Evolutionary conservation across 257 asterid species (phyloP).

Genomic region (Solanum rostratum): DNA sequence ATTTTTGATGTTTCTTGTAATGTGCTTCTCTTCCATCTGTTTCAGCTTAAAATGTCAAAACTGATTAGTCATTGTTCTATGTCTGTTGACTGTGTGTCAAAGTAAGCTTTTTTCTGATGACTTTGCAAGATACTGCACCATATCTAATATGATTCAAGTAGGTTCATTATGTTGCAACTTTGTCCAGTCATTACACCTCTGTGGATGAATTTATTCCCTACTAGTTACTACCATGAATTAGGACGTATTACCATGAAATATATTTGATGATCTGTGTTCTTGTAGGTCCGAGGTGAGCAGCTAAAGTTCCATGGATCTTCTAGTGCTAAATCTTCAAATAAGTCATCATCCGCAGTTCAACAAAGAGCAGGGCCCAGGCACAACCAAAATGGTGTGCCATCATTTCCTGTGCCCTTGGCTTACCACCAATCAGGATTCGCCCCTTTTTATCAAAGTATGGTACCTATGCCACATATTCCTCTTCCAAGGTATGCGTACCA

Average conservation of each 20-base stretch:
- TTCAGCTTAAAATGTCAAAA: not conserved
- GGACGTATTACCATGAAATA: not conserved
- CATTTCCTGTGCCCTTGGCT: constrained; percentile 39
- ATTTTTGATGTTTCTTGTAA: not conserved
- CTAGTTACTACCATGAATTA: not conserved
- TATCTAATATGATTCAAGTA: not conserved
- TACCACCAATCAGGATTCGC: constrained; percentile 34
- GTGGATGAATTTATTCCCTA: not conserved
- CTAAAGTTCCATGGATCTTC: constrained; percentile 47
- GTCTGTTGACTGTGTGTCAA: not conserved
- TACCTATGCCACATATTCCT: constrained; percentile 38
- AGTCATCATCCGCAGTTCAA: constrained; percentile 34
- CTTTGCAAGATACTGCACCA: not conserved
- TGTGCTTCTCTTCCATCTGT: not conserved
- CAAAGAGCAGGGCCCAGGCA: constrained; percentile 53
- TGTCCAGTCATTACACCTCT: not conserved
- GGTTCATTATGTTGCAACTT: not conserved
- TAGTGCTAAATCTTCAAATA: constrained; percentile 41
- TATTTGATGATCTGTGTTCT: constrained; percentile 2
- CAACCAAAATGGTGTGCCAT: constrained; percentile 41
- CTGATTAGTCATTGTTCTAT: not conserved
- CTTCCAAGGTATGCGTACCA: constrained; percentile 54
- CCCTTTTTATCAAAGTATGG: constrained; percentile 46
- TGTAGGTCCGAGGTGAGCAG: constrained; percentile 50
- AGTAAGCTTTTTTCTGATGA: not conserved